Base-by-base conservation (phyloP, 208 protist species). In the Jaenimonas drosophilae region DNA sequence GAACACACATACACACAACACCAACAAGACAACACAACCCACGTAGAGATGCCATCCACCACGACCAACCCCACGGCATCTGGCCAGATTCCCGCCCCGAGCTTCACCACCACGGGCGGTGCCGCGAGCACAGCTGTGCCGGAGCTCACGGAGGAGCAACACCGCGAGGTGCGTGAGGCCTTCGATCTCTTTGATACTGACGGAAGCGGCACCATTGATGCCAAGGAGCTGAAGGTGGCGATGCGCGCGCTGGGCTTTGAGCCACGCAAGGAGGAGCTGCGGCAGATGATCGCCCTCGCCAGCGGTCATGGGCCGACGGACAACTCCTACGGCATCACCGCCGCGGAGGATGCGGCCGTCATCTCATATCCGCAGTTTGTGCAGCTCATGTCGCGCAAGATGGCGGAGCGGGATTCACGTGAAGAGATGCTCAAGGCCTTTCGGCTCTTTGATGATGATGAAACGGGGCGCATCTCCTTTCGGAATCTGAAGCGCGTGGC, bases 161-260 rank as follows among this genome's bases (percentile, higher is more conserved):
- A 70, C 14, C 75, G 97, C 40, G 93, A 96, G 52, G 96, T 98
- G 19, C 82, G 82, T 23, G 95, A 98, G 54, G 95, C 96, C 0
- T 98, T 98, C 47, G 91, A 98, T 30, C 80, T 98, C 16, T 98
- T 98, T 48, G 96, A 98, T 65, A 92, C 88, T 7, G 93, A 99
- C 42, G 90, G 94, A 38, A 89, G 76, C 50, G 95, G 95, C 23
- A 75, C 64, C 2, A 97, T 97, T 54, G 87, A 96, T 42, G 80
- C 67, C 17, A 87, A 93, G 58, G 87, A 97, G 66, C 64, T 97
- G 40, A 90, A 95, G 41, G 78, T 97, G 12, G 85, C 93, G 4
- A 95, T 97, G 89, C 78, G 86, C 0, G 92, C 84, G 1, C 84
- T 98, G 3, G 95, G 95, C 54, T 97, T 98, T 55, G 88, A 91